A percentile compares a stretch with the other conserved stretches of the same genome.
These are phyloP conservation scores for Erodium maritimum DNA, from an alignment of 345 rosid species.

Conservation along the genomic window DNA sequence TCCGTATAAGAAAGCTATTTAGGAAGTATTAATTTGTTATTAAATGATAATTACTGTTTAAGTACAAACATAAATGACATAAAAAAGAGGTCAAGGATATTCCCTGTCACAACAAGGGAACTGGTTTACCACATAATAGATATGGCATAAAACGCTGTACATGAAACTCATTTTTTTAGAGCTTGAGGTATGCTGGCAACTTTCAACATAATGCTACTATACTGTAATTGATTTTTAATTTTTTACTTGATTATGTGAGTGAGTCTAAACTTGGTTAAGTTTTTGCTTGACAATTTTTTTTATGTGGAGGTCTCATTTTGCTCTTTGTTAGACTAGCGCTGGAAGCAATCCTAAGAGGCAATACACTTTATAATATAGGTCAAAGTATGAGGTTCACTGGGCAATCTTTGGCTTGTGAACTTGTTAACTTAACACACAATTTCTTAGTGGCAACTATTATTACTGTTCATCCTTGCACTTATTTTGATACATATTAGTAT, in stretches of 20 bases:
- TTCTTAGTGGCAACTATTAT: too few relatives aligned
- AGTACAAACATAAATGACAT: neutral
- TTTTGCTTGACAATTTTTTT: too few relatives aligned
- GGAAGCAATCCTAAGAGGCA: too few relatives aligned
- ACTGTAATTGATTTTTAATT: neutral
- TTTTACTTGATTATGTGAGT: neutral
- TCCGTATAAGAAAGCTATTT: neutral
- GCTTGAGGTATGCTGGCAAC: neutral
- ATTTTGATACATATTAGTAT: neutral
- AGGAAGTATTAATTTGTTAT: neutral
- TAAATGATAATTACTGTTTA: neutral
- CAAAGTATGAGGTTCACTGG: too few relatives aligned
- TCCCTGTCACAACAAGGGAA: too few relatives aligned
- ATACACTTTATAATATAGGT: too few relatives aligned
- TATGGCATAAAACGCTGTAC: neutral
- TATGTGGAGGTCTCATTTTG: too few relatives aligned
- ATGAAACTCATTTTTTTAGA: neutral
- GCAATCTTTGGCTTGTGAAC: too few relatives aligned
- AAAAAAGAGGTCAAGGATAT: too few relatives aligned
- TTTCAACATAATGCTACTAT: neutral
- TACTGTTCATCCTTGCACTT: neutral
- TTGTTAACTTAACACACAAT: too few relatives aligned
- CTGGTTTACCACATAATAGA: neutral
- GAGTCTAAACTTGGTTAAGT: neutral
- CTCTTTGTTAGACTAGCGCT: too few relatives aligned